phyloP scores from a whole-genome alignment of 176 grass and related monocot species.

The Coix lacrymajobi region DNA sequence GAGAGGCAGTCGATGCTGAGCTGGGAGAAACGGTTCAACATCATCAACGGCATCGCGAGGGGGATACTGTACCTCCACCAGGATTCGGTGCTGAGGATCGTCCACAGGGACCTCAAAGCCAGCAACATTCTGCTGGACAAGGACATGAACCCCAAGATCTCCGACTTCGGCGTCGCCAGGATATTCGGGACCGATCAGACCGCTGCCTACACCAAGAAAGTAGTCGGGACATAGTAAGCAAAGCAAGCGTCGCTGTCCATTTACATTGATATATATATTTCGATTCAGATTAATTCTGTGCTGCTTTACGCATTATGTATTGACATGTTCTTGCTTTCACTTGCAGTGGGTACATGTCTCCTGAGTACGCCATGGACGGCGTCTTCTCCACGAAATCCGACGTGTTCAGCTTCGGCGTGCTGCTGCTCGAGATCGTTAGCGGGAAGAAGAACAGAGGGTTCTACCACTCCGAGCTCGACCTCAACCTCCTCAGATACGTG shows the following conservation, averaged over 20 bases:
- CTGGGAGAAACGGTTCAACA: slow-evolving; percentile 55
- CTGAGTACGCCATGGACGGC: slow-evolving; percentile 69
- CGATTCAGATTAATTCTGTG: background rate
- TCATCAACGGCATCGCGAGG: slow-evolving; percentile 57
- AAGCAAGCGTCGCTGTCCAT: background rate
- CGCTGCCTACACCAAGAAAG: slow-evolving; percentile 42
- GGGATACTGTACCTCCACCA: slow-evolving; percentile 71
- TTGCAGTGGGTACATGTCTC: slow-evolving; percentile 76
- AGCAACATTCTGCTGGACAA: slow-evolving; percentile 69
- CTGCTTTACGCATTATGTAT: accelerated
- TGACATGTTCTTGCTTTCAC: background rate
- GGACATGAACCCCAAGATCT: slow-evolving; percentile 75
- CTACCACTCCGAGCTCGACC: slow-evolving; percentile 19
- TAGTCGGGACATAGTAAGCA: slow-evolving; percentile 73
- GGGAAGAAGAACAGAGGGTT: slow-evolving; percentile 52
- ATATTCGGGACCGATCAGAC: slow-evolving; percentile 54
- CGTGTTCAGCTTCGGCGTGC: slow-evolving; percentile 71
- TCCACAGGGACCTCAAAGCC: slow-evolving; percentile 72
- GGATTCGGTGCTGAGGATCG: slow-evolving; percentile 53
- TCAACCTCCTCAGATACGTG: slow-evolving; percentile 59
- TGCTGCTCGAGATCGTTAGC: slow-evolving; percentile 58
- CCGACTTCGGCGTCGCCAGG: slow-evolving; percentile 69
- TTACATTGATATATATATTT: background rate
- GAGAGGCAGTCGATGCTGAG: slow-evolving; percentile 32
- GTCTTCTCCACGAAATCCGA: slow-evolving; percentile 62